Base-by-base conservation (phyloP, 1,284 basidiomycete genomes). In the Moniliella sp. region DNA sequence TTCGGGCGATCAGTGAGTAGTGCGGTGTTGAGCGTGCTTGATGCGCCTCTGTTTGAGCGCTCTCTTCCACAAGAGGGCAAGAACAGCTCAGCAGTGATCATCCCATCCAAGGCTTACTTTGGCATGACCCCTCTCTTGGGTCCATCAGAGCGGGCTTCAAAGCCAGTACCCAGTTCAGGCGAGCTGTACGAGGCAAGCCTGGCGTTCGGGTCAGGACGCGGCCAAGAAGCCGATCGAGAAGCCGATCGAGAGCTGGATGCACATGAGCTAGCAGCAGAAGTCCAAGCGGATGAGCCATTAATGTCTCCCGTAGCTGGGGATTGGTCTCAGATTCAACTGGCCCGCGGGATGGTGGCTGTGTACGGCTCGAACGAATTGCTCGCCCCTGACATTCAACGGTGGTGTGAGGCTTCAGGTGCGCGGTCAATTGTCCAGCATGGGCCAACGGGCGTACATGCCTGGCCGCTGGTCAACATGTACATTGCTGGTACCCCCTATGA, bases 391-490 rank as follows among this genome's bases (percentile, higher is more conserved):
- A 57, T 59, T 25, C 42, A 51, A 18, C 30, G 30, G 7, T 59
- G 54, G 54, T n/a, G n/a, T n/a, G n/a, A n/a, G n/a, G n/a, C n/a
- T n/a, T n/a, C n/a, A n/a, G n/a, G n/a, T n/a, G n/a, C n/a, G n/a
- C n/a, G n/a, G n/a, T n/a, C n/a, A n/a, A n/a, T n/a, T n/a, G n/a
- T 57, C 13, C 50, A 57, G 30, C 43, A 42, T 23, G 54, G 54
- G 1, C 43, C 47, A 2, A 43, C 40, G 4, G 56, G 56, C 7
- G 52, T 59, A 10, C 56, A 59, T 25, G 50, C 53, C 11, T 59
- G 56, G 56, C 56, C 56, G 3, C 55, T 59, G 18, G 50, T 56
- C 16, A 40, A 44, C 9, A 56, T 57, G 46, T 53, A 56, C 25
- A 39, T 57, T 1, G 56, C 51, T 4, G 45, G 47, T 16, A 37